Evolutionary conservation across 176 grass and related monocot genomes (phyloP), one percentile per base, ranked within the genome.

Genomic region (Secale cereale): DNA sequence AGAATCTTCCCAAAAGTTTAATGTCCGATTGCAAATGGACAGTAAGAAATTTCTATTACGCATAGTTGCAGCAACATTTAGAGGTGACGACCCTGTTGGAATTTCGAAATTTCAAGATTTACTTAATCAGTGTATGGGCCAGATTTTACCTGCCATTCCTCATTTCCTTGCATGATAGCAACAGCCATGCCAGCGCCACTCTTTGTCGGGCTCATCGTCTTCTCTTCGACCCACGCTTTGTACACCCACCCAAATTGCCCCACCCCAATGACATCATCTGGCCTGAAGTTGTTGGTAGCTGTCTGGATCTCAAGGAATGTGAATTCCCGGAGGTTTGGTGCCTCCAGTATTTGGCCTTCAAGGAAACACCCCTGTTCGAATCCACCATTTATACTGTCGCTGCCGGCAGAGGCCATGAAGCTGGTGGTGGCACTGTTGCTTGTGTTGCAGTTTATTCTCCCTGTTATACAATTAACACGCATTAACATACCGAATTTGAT

Each of bases 151-250:
- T 94, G 94, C 94, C 92, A 97, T 86, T 97, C 90, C 77, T 97
- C 90, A 1, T 91, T 87, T 10, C 94, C 94, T 39, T 97, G 92
- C 88, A 97, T 6, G 43, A 97, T 88, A 10, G 94, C 94, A 37
- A 94, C 91, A 41, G 91, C 92, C 70, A 94, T 83, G 56, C 78
- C 78, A 0, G 76, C 66, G 25, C 90, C 64, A 12, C 76, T 68
- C 77, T 70, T 84, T 2, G 84, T 39, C 2, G 94, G 92, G 75
- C 88, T 89, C 76, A 93, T 88, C 0, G 85, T 93, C 89, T 94
- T 97, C 87, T 97, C 95, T 28, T 97, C 92, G 29, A 97, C 89
- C 92, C 91, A 97, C 0, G 91, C 95, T 60, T 97, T 97, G 86
- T 92, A 97, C 46, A 97, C 95, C 79, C 88, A 82, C 15, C 95